Evolutionary conservation across 805 yeast species (phyloP), one percentile per base, ranked within the genome.

Genomic region (Grigorovia humatica): DNA sequence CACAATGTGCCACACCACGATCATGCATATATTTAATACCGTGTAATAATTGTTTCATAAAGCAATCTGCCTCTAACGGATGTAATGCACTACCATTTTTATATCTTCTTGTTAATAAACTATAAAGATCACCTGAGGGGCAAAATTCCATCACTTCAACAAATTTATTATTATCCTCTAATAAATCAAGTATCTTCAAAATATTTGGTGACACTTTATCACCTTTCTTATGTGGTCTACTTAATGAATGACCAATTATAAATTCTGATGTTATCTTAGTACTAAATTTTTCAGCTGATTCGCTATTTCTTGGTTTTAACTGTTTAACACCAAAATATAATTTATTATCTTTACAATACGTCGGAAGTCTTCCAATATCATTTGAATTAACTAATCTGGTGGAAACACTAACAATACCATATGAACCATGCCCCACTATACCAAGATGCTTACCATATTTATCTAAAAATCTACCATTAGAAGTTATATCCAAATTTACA

Each of bases 81-180:
- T 80, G 80, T 20, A 85, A 68, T 1, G 80, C 78, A 11, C 56
- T 46, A 9, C 76, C 74, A 8, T 79, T 76, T 48, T 78, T 70
- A 1, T 76, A 70, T 35, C 58, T 55, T 30, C 79, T 67, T 49
- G 85, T 78, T 42, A 83, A 51, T 15, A 65, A 69, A 1, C 85
- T 72, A 62, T 82, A 85, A 23, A 85, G 67, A 64, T 85, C 93
- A 43, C 93, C 93, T 49, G 88, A 85, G 4, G 95, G 86, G 60
- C 96, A 88, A 65, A 82, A 90, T 70, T 91, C 98, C 95, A 91
- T 85, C 48, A 91, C 88, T 69, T 91, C 96, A 51, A 85, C 80
- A 71, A 83, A 83, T 55, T 85, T 76, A 66, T 88, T 79, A 71
- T 87, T 83, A 17, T 56, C 53, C 56, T 81, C 79, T 87, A 90